phyloP scores from a whole-genome alignment of 768 basidiomycete genomes.

The Nidula microcarpa region DNA sequence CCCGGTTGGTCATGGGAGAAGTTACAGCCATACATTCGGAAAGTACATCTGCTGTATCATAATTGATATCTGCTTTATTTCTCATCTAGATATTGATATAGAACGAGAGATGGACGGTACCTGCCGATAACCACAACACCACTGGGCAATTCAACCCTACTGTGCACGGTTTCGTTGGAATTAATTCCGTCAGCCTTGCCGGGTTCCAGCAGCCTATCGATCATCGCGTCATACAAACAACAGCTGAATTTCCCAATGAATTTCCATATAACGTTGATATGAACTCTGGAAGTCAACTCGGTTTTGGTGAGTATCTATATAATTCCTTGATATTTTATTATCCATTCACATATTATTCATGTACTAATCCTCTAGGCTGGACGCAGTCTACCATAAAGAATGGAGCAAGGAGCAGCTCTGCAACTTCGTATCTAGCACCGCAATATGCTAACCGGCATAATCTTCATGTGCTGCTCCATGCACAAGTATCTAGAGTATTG shows the following conservation, averaged over 20 bases:
- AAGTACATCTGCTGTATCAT: constrained; percentile 11
- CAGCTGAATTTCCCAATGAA: constrained; percentile 13
- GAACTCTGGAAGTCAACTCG: constrained; percentile 26
- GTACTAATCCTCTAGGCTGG: constrained; percentile 15
- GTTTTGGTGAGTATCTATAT: constrained; percentile 4
- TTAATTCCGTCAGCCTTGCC: constrained; percentile 23
- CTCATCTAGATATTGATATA: constrained; percentile 10
- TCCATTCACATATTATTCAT: background rate
- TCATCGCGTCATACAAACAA: constrained; percentile 20
- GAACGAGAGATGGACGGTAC: constrained; percentile 21
- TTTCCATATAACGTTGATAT: constrained; percentile 33
- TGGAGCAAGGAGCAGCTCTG: constrained; percentile 22
- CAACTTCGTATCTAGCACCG: constrained; percentile 24
- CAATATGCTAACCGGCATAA: constrained; percentile 20
- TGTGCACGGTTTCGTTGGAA: constrained; percentile 25
- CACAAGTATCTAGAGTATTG: constrained; percentile 19
- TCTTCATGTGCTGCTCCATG: constrained; percentile 24
- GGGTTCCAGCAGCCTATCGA: constrained; percentile 23
- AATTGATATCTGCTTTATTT: background rate
- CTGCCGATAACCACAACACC: constrained; percentile 28
- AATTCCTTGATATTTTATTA: constrained; percentile 6
- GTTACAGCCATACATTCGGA: constrained; percentile 22
- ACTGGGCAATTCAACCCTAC: constrained; percentile 26
- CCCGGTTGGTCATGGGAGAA: constrained; percentile 39
- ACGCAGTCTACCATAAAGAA: constrained; percentile 20